Percentiles rank a stretch among this genome's conserved stretches.
These are phyloP conservation scores for Talaromyces sp. DNA, from an alignment of 2,329 filamentous ascomycete genomes.

Conservation along the genomic window DNA sequence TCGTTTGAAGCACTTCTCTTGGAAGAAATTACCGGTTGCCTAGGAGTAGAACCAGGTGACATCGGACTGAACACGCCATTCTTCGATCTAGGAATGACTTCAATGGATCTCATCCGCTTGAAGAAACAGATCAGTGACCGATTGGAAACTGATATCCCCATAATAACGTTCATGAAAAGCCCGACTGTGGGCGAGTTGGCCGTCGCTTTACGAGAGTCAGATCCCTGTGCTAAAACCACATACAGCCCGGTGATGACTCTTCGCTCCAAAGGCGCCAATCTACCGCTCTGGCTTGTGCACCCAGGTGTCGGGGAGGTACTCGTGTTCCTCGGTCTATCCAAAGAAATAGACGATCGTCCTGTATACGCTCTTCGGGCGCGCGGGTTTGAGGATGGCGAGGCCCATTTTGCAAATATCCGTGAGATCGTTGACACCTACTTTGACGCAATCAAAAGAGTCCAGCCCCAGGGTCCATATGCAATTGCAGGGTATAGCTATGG, in stretches of 20 bases:
- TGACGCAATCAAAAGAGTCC: constrained; percentile 33
- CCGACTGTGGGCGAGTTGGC: constrained; percentile 25
- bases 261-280: constrained; percentile 20
- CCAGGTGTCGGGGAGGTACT: constrained; percentile 36
- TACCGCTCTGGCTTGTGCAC: constrained; percentile 31
- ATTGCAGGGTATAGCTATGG: constrained; percentile 51
- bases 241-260: constrained; percentile 30
- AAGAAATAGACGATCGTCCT: constrained; percentile 35
- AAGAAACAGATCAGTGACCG: constrained; percentile 29
- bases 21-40: constrained; percentile 7
- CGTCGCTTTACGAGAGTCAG: constrained; percentile 8
- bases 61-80: constrained; percentile 15
- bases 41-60: constrained; percentile 8
- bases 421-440: constrained; percentile 41
- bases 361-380: constrained; percentile 44
- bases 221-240: not conserved
- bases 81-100: constrained; percentile 25
- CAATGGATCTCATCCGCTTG: constrained; percentile 40
- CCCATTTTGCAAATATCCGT: constrained; percentile 30
- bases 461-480: constrained; percentile 49
- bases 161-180: constrained; percentile 30
- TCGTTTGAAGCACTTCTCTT: not conserved
- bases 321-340: constrained; percentile 32
- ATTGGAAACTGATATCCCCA: constrained; percentile 30
- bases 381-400: constrained; percentile 41